Conservation (phyloP, 768 basidiomycete genomes). For the Suillus bovinus region DNA sequence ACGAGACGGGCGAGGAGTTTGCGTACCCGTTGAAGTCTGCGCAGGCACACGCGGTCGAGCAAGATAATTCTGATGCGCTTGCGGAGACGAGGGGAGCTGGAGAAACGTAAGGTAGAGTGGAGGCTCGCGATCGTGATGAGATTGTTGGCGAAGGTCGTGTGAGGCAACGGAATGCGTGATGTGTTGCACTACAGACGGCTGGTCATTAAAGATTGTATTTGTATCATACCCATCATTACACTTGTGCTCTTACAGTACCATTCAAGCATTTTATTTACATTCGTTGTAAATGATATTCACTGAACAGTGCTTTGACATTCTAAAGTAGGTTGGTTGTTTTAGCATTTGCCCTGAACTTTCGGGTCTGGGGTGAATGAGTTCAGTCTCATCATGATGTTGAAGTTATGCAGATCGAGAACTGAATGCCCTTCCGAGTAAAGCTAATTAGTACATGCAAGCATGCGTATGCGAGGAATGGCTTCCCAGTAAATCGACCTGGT, state of each 20-base stretch:
- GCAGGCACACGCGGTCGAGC: constrained; percentile 3
- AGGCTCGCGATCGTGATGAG: neutral
- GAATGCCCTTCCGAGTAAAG: too few species aligned
- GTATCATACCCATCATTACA: constrained; percentile 1
- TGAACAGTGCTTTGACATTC: neutral
- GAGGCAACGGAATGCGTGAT: neutral
- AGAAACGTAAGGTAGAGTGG: neutral
- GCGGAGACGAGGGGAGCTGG: neutral
- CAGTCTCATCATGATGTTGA: too few species aligned
- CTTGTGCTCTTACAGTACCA: neutral
- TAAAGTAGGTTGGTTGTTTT: neutral
- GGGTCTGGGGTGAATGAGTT: too few species aligned
- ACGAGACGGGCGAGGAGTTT: constrained; percentile 15
- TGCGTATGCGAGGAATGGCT: too few species aligned
- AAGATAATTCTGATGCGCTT: constrained; percentile 24
- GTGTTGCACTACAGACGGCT: neutral
- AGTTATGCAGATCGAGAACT: too few species aligned
- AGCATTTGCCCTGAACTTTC: too few species aligned
- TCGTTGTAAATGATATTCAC: neutral
- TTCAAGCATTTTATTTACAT: neutral
- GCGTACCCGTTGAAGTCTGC: constrained; percentile 35
- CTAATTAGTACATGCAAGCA: too few species aligned
- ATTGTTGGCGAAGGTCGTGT: neutral
- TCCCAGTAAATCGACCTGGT: too few species aligned
- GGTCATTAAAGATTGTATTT: constrained; percentile 2